Percentiles rank a stretch among this genome's conserved stretches.
Evolutionary conservation across 2,329 filamentous ascomycete genomes (phyloP).

Genomic region (Drechslerella stenobrocha): DNA sequence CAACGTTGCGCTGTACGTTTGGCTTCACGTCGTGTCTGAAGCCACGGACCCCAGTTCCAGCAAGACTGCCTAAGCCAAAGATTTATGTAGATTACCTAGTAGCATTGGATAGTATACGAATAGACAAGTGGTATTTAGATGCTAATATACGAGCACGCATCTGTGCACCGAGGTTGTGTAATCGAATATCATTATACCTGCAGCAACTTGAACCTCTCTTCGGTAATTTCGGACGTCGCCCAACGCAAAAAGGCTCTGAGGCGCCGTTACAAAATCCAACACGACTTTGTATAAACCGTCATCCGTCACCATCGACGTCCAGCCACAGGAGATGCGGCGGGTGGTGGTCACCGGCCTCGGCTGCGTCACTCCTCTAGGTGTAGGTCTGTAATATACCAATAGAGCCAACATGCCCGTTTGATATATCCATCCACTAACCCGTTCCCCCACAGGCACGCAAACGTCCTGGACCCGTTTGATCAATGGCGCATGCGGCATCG

Average conservation of each 20-base stretch:
- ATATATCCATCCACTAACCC: background rate
- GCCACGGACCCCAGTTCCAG: too few relatives aligned
- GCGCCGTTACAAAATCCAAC: conserved; percentile 31
- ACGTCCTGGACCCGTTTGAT: conserved; percentile 80
- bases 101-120: too few relatives aligned
- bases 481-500: conserved; percentile 76
- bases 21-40: too few relatives aligned
- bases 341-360: conserved; percentile 84
- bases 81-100: too few relatives aligned
- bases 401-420: background rate
- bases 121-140: too few relatives aligned
- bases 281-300: conserved; percentile 18
- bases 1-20: too few relatives aligned
- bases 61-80: too few relatives aligned
- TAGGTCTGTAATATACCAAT: conserved; percentile 60
- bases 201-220: too few relatives aligned
- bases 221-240: conserved; percentile 50
- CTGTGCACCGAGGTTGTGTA: too few relatives aligned
- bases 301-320: conserved; percentile 41
- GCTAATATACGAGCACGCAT: too few relatives aligned
- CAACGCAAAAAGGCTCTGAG: conserved; percentile 36
- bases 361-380: conserved; percentile 78
- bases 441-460: conserved; percentile 63
- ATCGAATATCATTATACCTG: too few relatives aligned
- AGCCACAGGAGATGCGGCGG: conserved; percentile 61